Evolutionary conservation across 257 asterid genomes (phyloP), one percentile per base, ranked within the genome.

Genomic region (Jacaranda copaia): DNA sequence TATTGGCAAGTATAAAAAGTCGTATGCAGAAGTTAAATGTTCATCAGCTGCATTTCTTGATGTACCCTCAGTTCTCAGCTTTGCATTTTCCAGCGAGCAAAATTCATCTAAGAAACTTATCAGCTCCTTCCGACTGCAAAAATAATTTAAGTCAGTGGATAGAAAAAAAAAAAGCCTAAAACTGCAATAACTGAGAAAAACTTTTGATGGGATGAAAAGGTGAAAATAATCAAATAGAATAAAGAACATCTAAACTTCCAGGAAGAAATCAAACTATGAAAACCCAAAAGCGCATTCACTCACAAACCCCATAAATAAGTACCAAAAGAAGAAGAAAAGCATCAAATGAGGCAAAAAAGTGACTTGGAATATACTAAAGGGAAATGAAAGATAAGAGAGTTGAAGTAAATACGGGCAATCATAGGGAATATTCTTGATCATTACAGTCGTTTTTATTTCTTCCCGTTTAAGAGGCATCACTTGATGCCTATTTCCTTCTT

Each of bases 381-480:
- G 36, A 36, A 35, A 42, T 0, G 13, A 40, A 16, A 13, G 36
- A 5, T 4, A 16, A 57, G 65, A 39, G 9, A 15, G 39, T 20
- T 32, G 36, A 8, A 57, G 55, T 49, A 56, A 12, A 8, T 86
- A 92, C 97, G 82, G 79, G 82, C 78, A 88, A 16, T 75, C 69
- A 61, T 87, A 83, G 0, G 97, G 96, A 0, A 92, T 86, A 35
- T 92, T 88, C 75, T 87, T 92, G 53, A 92, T 87, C 97, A 92
- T 88, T 68, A 92, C 75, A 3, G 94, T 78, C 0, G 94, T 87
- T 5, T 78, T 73, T 2, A 71, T 76, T 65, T 78, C 88, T 5
- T 70, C 78, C 3, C 56, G 69, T 9, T 69, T 77, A 0, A 92
- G 84, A 59, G 86, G 89, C 38, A 80, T 9, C 7, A 80, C 79